phyloP scores from a whole-genome alignment of 1,139 yeast genomes.

The Pneumocystis wakefieldiae region DNA sequence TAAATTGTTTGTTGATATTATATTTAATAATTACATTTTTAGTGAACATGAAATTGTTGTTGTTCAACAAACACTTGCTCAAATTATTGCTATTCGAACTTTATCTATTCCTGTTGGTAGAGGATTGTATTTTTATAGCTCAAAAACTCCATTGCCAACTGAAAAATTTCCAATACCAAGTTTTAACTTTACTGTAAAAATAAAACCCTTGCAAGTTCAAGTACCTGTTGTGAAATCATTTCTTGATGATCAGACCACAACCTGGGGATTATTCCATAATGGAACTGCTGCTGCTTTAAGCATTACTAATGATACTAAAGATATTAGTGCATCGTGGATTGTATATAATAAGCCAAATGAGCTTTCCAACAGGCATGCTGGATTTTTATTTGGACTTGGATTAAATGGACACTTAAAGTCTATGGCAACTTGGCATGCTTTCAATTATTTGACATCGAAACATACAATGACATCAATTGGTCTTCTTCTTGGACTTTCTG shows the following conservation, averaged over 20 bases:
- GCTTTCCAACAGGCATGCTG: slow-evolving; percentile 76
- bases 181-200: slow-evolving; percentile 51
- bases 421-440: slow-evolving; percentile 93
- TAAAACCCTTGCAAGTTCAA: slow-evolving; percentile 54
- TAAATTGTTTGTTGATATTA: slow-evolving; percentile 12
- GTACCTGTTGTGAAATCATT: slow-evolving; percentile 45
- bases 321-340: slow-evolving; percentile 84
- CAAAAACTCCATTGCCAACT: slow-evolving; percentile 64
- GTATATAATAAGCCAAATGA: slow-evolving; percentile 66
- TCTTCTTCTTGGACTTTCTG: slow-evolving; percentile 78
- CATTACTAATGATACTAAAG: slow-evolving; percentile 51
- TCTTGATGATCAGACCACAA: slow-evolving; percentile 36
- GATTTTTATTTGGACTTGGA: slow-evolving; percentile 84
- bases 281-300: slow-evolving; percentile 83
- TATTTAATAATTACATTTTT: slow-evolving; percentile 27
- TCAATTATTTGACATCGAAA: slow-evolving; percentile 83
- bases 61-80: slow-evolving; percentile 50
- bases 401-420: slow-evolving; percentile 72
- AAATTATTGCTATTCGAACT: slow-evolving; percentile 53
- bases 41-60: slow-evolving; percentile 46
- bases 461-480: slow-evolving; percentile 78
- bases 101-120: slow-evolving; percentile 66
- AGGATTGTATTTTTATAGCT: slow-evolving; percentile 55
- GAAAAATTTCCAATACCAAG: slow-evolving; percentile 73
- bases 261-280: slow-evolving; percentile 86